Evolutionary conservation across 768 basidiomycete genomes (phyloP).

Genomic region (Chalciporus piperatus): DNA sequence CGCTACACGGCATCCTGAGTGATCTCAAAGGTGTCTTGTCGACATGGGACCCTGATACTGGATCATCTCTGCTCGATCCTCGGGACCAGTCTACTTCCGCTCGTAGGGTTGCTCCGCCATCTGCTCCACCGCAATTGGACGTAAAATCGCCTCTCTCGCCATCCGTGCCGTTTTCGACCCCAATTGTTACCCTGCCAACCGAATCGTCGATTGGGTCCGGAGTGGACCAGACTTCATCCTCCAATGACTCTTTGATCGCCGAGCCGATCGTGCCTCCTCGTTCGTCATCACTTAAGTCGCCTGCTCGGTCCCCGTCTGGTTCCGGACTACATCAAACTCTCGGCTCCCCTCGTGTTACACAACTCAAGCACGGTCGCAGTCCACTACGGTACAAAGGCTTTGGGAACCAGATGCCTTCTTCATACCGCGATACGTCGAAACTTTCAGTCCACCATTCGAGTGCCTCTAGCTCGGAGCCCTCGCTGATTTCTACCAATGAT

Average conservation of each 20-base stretch:
- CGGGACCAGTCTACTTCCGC: conserved; percentile 61
- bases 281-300: conserved; percentile 30
- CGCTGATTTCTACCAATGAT: conserved; percentile 55
- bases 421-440: conserved; percentile 39
- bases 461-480: conserved; percentile 83
- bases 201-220: conserved; percentile 20
- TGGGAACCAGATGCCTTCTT: conserved; percentile 34
- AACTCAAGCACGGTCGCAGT: conserved; percentile 38
- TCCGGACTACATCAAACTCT: conserved; percentile 25
- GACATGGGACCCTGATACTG: conserved; percentile 57
- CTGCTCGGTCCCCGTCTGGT: conserved; percentile 31
- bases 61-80: conserved; percentile 54
- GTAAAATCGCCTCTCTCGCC: conserved; percentile 21
- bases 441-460: conserved; percentile 66
- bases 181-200: conserved; percentile 25
- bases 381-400: conserved; percentile 45
- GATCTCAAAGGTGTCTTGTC: conserved; percentile 74
- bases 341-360: conserved; percentile 33
- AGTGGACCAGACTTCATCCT: conserved; percentile 38
- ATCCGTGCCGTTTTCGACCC: conserved; percentile 14
- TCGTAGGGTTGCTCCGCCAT: conserved; percentile 38
- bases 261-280: conserved; percentile 32
- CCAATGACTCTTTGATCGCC: conserved; percentile 47
- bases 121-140: conserved; percentile 15
- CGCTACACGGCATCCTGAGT: conserved; percentile 61